Conservation (phyloP, 2,329 filamentous ascomycete genomes). For the Emergomyces pasteurianus region DNA sequence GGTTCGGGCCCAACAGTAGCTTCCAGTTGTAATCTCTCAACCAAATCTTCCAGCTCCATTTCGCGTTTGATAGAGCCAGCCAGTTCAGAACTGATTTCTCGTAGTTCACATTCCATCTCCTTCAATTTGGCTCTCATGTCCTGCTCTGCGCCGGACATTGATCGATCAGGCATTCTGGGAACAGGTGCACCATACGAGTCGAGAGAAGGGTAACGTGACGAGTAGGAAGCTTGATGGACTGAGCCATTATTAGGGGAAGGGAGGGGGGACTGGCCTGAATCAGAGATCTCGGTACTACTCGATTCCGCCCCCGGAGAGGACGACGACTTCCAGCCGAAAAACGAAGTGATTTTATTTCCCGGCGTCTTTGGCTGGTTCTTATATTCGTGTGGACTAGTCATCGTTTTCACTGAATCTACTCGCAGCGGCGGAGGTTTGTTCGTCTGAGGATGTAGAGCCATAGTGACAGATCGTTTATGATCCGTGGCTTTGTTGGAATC, state of each 20-base stretch:
- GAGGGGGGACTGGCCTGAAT: conserved; percentile 45
- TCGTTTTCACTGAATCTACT: conserved; percentile 29
- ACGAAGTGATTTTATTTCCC: conserved; percentile 48
- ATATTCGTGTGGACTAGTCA: conserved; percentile 23
- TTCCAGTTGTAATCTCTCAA: conserved; percentile 78
- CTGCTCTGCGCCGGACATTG: conserved; percentile 30
- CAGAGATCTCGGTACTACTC: conserved; percentile 52
- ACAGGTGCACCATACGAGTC: conserved; percentile 33
- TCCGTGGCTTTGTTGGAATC: conserved; percentile 5
- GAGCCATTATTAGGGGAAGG: conserved; percentile 41
- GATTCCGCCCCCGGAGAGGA: conserved; percentile 45
- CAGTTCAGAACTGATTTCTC: conserved; percentile 84
- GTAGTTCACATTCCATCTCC: conserved; percentile 88
- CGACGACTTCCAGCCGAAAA: conserved; percentile 54
- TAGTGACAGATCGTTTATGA: conserved; percentile 27
- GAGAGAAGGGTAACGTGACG: conserved; percentile 12
- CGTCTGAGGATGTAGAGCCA: conserved; percentile 33
- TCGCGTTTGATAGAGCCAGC: conserved; percentile 87
- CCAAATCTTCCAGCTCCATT: conserved; percentile 90
- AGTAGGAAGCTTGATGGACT: conserved; percentile 10
- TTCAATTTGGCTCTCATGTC: conserved; percentile 51
- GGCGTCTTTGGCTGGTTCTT: conserved; percentile 39
- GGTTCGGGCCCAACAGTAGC: conserved; percentile 43
- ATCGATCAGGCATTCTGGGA: conserved; percentile 31
- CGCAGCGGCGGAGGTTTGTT: conserved; percentile 33